phyloP scores from a whole-genome alignment of 164 flowering plant species.

The Macadamia integrifolia region DNA sequence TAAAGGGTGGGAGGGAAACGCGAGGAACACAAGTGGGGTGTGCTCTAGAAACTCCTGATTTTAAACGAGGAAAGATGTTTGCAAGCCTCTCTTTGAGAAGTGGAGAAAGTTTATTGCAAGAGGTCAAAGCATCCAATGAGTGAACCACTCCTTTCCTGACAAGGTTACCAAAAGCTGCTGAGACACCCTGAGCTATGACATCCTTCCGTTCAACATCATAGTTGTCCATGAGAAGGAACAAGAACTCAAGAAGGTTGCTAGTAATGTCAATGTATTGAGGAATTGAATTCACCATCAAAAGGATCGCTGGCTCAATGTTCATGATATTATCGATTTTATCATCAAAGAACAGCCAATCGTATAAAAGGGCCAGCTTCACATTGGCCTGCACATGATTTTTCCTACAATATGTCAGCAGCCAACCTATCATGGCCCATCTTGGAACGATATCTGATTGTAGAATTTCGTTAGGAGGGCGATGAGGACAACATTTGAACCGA shows the following conservation, averaged over 20 bases:
- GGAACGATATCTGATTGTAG: conserved; percentile 70
- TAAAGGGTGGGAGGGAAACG: conserved; percentile 8
- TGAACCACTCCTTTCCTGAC: conserved; percentile 53
- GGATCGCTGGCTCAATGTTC: conserved; percentile 86
- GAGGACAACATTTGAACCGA: conserved; percentile 83
- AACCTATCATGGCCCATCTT: conserved; percentile 92
- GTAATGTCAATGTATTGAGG: conserved; percentile 67
- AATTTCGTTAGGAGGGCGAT: conserved; percentile 77
- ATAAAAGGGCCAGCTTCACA: conserved; percentile 78
- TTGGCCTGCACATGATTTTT: conserved; percentile 54
- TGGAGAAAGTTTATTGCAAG: conserved; percentile 48
- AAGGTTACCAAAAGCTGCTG: conserved; percentile 49
- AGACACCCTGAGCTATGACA: conserved; percentile 49
- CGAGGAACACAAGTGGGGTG: no score
- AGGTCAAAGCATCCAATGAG: conserved; percentile 53
- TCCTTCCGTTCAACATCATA: conserved; percentile 52
- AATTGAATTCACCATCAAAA: conserved; percentile 72
- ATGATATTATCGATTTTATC: conserved; percentile 63
- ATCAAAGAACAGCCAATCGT: conserved; percentile 94
- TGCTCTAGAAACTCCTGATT: conserved; percentile 10
- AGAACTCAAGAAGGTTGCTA: conserved; percentile 63
- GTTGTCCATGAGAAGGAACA: conserved; percentile 59
- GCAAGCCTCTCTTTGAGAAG: conserved; percentile 45
- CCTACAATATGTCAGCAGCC: conserved; percentile 64
- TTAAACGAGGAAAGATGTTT: conserved; percentile 14